phyloP scores from a whole-genome alignment of 2,329 filamentous ascomycete species.

The Knufia fluminis region DNA sequence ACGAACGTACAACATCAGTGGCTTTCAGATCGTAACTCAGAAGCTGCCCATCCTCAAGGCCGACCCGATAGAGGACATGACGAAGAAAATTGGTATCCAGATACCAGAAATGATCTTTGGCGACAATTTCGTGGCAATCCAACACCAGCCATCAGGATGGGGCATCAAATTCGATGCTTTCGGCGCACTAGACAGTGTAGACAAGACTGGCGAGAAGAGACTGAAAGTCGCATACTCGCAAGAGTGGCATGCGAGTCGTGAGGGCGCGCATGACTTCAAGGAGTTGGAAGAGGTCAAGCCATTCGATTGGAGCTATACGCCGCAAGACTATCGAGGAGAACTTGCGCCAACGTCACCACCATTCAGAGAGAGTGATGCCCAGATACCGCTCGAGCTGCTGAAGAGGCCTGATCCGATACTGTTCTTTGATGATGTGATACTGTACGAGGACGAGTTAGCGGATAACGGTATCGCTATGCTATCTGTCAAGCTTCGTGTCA shows the following conservation, averaged over 20 bases:
- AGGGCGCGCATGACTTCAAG: constrained; percentile 75
- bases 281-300: constrained; percentile 71
- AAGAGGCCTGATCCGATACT: constrained; percentile 85
- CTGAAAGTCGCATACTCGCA: constrained; percentile 86
- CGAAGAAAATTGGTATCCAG: constrained; percentile 67
- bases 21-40: constrained; percentile 68
- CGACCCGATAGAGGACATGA: constrained; percentile 79
- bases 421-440: constrained; percentile 91
- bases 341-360: constrained; percentile 31
- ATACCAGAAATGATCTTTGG: constrained; percentile 99
- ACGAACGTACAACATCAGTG: constrained; percentile 54
- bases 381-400: constrained; percentile 77
- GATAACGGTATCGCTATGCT: constrained; percentile 92
- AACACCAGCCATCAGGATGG: constrained; percentile 69
- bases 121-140: constrained; percentile 73
- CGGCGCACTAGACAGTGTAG: constrained; percentile 80
- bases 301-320: constrained; percentile 97
- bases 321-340: constrained; percentile 66
- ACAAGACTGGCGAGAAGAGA: constrained; percentile 87
- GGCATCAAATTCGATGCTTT: constrained; percentile 70
- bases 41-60: constrained; percentile 94
- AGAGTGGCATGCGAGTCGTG: constrained; percentile 70
- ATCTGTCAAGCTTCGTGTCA: constrained; percentile 85
- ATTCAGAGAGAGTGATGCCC: constrained; percentile 36
- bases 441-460: constrained; percentile 95